Evolutionary conservation across 768 basidiomycete species (phyloP), one percentile per base, ranked within the genome.

Genomic region (Mycena vitilis): DNA sequence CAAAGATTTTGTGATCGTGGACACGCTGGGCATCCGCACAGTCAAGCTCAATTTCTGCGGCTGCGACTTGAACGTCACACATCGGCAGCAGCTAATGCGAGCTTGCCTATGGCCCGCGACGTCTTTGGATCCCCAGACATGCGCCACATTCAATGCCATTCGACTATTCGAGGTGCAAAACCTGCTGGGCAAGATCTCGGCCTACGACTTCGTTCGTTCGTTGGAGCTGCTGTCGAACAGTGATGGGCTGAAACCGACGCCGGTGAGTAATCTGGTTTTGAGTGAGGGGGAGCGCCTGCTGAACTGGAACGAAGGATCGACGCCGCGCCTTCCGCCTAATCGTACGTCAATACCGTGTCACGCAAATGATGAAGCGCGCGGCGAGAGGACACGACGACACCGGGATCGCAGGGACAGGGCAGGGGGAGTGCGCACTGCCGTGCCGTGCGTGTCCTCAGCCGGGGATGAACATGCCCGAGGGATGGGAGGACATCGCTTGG

Each of bases 381-480:
- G 69, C 57, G 0, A 37, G 65, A 20, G 69, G 58, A 5, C 38
- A 23, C n/a, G 56, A 38, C 18, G 23, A 34, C 38, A 18, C 23
- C 15, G 69, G 69, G 0, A 49, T 66, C 11, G 16, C 5, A 6
- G 40, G 44, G 11, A 55, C 56, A 36, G 47, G 4, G 13, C 54
- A 18, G 38, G 65, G 58, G 15, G 56, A 44, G 57, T 52, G 66
- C n/a, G 65, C 69, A 5, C 1, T 70, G 18, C 37, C 18, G 4
- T 70, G 69, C 22, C 69, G 49, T 0, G 69, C 69, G 0, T 70
- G 69, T 42, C 69, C 69, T 0, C 48, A 49, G 12, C 40, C 40
- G 10, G 40, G 16, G 40, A 42, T 42, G 40, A 42, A 42, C 40
- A 12, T 42, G 40, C 68, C 68, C 1, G 40, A 16, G 9, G 57